These are phyloP conservation scores for Xylariaceae sp. DNA, from an alignment of 2,329 filamentous ascomycete species.

Conservation along the genomic window DNA sequence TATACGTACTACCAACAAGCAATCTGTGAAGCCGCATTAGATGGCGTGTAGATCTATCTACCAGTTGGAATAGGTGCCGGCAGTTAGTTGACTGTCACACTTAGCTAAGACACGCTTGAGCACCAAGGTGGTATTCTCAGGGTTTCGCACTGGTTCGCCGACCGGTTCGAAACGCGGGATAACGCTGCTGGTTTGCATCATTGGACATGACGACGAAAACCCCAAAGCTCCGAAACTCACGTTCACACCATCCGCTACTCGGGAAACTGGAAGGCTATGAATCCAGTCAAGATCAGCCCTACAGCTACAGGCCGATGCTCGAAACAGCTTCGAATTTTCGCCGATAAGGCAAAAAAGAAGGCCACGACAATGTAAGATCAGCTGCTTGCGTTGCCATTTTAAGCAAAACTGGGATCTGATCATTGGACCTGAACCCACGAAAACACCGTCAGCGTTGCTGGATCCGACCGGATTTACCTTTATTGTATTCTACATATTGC, in stretches of 20 bases:
- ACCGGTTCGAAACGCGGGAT: slow-evolving; percentile 21
- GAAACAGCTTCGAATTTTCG: slow-evolving; percentile 16
- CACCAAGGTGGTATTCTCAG: slow-evolving; percentile 18
- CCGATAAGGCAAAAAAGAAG: slow-evolving; percentile 21
- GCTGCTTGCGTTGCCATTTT: slow-evolving; percentile 23
- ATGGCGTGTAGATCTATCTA: slow-evolving; percentile 17
- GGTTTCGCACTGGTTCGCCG: slow-evolving; percentile 25
- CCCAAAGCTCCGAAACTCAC: slow-evolving; percentile 15
- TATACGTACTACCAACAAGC: slow-evolving; percentile 15
- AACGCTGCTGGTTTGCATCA: slow-evolving; percentile 27
- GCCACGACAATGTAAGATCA: slow-evolving; percentile 18
- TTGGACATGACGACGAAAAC: slow-evolving; percentile 18
- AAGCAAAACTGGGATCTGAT: slow-evolving; percentile 12
- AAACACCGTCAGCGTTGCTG: slow-evolving; percentile 21
- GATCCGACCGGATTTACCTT: slow-evolving; percentile 11
- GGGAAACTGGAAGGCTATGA: slow-evolving; percentile 11
- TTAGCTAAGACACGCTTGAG: slow-evolving; percentile 10
- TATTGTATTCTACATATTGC: neutral
- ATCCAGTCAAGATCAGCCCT: slow-evolving; percentile 25
- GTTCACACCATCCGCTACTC: slow-evolving; percentile 15
- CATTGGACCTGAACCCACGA: slow-evolving; percentile 19
- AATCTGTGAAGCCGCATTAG: slow-evolving; percentile 23
- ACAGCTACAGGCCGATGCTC: slow-evolving; percentile 19
- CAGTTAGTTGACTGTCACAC: slow-evolving; percentile 25
- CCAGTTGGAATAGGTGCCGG: slow-evolving; percentile 20